These are phyloP conservation scores for Backusella morwellensis DNA, from an alignment of 192 early-diverging fungal genomes.

Conservation along the genomic window DNA sequence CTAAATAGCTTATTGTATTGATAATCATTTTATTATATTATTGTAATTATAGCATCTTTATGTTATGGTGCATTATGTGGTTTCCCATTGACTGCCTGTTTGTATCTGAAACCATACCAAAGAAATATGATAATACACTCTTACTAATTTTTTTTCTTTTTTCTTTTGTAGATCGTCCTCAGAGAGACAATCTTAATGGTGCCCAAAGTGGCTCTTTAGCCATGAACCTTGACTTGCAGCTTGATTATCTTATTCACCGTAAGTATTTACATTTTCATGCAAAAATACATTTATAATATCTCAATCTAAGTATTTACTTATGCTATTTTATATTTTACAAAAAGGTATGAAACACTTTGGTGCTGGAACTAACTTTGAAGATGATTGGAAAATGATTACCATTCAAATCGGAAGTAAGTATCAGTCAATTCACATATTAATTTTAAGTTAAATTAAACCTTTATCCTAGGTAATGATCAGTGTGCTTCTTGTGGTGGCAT, in stretches of 20 bases:
- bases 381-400: slow-evolving; percentile 18
- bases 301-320: not conserved
- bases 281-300: not conserved
- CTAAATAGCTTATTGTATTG: no score
- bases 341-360: slow-evolving; percentile 1
- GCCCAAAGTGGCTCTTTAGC: slow-evolving; percentile 51
- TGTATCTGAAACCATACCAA: not conserved
- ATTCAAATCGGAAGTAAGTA: slow-evolving; percentile 26
- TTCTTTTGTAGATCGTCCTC: slow-evolving; percentile 13
- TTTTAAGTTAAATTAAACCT: not conserved
- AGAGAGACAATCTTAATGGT: slow-evolving; percentile 40
- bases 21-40: no score
- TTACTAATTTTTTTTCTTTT: not conserved
- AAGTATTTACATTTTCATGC: not conserved
- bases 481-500: slow-evolving; percentile 14
- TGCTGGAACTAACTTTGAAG: not conserved
- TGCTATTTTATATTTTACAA: not conserved
- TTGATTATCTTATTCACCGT: slow-evolving; percentile 40
- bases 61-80: slow-evolving; percentile 12
- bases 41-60: not conserved
- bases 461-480: slow-evolving; percentile 20
- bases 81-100: slow-evolving; percentile 2
- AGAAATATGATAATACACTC: not conserved
- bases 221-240: slow-evolving; percentile 39
- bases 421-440: not conserved